These are phyloP conservation scores for Cucurbita ficifolia DNA, from an alignment of 306 rosid species.

Conservation along the genomic window DNA sequence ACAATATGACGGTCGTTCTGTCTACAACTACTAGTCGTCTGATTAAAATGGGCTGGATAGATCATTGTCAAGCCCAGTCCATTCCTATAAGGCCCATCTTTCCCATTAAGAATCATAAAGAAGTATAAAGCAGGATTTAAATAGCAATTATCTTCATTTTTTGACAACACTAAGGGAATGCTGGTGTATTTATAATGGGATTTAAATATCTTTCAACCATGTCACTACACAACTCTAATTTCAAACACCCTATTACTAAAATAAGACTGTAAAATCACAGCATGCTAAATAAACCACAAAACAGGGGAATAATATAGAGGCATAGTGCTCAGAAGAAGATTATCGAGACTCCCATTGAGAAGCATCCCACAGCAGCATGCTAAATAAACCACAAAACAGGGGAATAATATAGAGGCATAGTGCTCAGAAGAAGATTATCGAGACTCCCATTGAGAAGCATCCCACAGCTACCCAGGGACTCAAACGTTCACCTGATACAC, in stretches of 20 bases:
- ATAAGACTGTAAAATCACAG: background rate
- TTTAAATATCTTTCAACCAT: background rate
- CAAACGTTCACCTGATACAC: slow-evolving; percentile 50
- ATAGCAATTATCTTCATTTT: background rate
- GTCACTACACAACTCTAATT: background rate
- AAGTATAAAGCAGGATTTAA: no score
- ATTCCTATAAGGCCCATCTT: no score
- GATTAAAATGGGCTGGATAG: background rate
- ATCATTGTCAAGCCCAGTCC: background rate
- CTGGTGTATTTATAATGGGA: no score
- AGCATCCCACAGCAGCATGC: slow-evolving; percentile 31
- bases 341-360: slow-evolving; percentile 48
- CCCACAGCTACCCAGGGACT: slow-evolving; percentile 56
- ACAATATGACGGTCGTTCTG: background rate
- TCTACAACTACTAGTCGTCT: background rate
- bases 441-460: slow-evolving; percentile 51
- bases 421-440: slow-evolving; percentile 43
- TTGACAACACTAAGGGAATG: background rate
- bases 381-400: slow-evolving; percentile 4
- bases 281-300: no score
- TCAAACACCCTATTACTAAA: background rate
- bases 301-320: no score
- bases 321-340: slow-evolving; percentile 34
- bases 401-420: background rate
- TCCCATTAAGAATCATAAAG: background rate